Evolutionary conservation across 805 yeast genomes (phyloP).

Genomic region (Ogataea chonburiensis): DNA sequence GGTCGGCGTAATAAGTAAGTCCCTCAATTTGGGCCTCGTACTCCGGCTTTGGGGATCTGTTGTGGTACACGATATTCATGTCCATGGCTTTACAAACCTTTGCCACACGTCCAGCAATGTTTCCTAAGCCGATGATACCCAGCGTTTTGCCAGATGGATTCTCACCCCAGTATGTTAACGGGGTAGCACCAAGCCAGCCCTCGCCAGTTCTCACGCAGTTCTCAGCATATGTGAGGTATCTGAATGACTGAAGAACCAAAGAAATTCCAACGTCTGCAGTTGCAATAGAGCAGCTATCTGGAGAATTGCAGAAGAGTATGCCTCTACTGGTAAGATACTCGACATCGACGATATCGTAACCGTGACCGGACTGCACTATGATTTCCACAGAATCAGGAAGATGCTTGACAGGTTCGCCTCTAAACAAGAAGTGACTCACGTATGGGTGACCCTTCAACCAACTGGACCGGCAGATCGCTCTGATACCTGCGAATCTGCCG

Average conservation of each 20-base stretch:
- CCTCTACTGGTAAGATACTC: slow-evolving; percentile 35
- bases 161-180: slow-evolving; percentile 35
- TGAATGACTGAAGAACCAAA: slow-evolving; percentile 34
- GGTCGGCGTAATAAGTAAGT: slow-evolving; percentile 25
- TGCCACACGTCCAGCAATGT: slow-evolving; percentile 45
- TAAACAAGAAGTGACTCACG: slow-evolving; percentile 34
- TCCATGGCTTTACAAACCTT: slow-evolving; percentile 43
- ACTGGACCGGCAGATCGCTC: slow-evolving; percentile 38
- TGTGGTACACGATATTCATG: slow-evolving; percentile 43
- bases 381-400: slow-evolving; percentile 38
- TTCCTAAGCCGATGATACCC: slow-evolving; percentile 49
- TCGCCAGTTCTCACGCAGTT: slow-evolving; percentile 36
- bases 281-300: slow-evolving; percentile 39
- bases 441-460: slow-evolving; percentile 42
- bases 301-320: slow-evolving; percentile 39
- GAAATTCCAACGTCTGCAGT: slow-evolving; percentile 41
- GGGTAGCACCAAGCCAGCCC: slow-evolving; percentile 32
- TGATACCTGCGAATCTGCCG: slow-evolving; percentile 37
- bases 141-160: slow-evolving; percentile 43
- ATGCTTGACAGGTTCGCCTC: slow-evolving; percentile 34
- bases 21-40: slow-evolving; percentile 36
- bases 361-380: slow-evolving; percentile 41
- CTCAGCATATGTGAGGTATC: slow-evolving; percentile 39
- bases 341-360: slow-evolving; percentile 40
- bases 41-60: slow-evolving; percentile 34